Evolutionary conservation across 1,139 yeast species (phyloP).

Genomic region (Debaryomyces sp.): DNA sequence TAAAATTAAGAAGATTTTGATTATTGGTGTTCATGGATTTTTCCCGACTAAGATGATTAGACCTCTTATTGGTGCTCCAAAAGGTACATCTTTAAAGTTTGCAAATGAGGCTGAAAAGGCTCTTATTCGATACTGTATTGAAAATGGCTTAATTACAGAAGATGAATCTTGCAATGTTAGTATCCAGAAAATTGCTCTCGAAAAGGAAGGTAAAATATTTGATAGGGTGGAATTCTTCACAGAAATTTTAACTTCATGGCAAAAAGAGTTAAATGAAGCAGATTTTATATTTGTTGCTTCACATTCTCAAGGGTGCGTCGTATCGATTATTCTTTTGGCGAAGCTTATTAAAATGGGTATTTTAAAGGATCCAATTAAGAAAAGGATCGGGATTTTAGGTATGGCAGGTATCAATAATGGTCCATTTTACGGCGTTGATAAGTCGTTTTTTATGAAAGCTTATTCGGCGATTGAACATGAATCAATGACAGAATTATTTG

Average conservation of each 20-base stretch:
- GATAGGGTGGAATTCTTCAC: slow-evolving; percentile 84
- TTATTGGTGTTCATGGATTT: slow-evolving; percentile 94
- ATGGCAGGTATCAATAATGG: slow-evolving; percentile 98
- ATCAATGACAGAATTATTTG: slow-evolving; percentile 81
- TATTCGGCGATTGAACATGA: slow-evolving; percentile 89
- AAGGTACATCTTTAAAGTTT: slow-evolving; percentile 87
- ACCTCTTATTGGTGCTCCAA: slow-evolving; percentile 88
- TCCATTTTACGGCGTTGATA: slow-evolving; percentile 89
- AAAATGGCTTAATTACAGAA: slow-evolving; percentile 46
- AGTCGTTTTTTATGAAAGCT: slow-evolving; percentile 79
- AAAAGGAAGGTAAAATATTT: slow-evolving; percentile 87
- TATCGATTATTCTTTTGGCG: slow-evolving; percentile 76
- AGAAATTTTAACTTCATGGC: slow-evolving; percentile 71
- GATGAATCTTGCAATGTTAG: slow-evolving; percentile 50
- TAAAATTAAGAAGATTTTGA: slow-evolving; percentile 58
- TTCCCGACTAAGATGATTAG: slow-evolving; percentile 87
- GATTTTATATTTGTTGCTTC: slow-evolving; percentile 89
- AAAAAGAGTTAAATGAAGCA: slow-evolving; percentile 67
- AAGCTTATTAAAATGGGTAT: slow-evolving; percentile 71
- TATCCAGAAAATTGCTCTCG: slow-evolving; percentile 88
- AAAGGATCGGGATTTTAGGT: slow-evolving; percentile 73
- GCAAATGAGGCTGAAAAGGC: slow-evolving; percentile 86
- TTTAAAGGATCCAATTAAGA: slow-evolving; percentile 48
- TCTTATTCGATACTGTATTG: slow-evolving; percentile 70
- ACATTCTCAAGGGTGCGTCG: slow-evolving; percentile 96